These are phyloP conservation scores for Crotalaria pallida DNA, from an alignment of 306 rosid genomes.

Conservation along the genomic window DNA sequence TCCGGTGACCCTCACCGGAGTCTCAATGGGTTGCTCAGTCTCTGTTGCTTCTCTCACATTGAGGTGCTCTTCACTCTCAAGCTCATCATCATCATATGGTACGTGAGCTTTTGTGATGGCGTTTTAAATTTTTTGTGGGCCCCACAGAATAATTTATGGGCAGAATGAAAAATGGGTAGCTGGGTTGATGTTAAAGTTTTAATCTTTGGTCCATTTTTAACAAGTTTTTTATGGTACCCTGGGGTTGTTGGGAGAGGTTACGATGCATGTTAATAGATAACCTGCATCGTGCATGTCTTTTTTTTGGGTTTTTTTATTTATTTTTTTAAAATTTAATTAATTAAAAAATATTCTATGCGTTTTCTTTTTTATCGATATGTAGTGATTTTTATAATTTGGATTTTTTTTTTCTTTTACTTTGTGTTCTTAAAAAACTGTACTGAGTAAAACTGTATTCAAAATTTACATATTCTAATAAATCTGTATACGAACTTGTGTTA, in stretches of 20 bases:
- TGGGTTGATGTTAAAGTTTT: conserved; percentile 1
- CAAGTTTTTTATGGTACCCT: neutral
- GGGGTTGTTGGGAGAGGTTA: neutral
- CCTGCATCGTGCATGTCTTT: no score
- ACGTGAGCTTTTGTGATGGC: neutral
- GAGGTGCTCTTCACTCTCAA: conserved; percentile 34
- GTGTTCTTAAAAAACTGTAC: no score
- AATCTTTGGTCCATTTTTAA: neutral
- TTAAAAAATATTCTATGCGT: no score
- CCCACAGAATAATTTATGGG: neutral
- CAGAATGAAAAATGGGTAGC: neutral
- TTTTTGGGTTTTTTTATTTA: no score
- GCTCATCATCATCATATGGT: conserved; percentile 21
- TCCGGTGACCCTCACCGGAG: conserved; percentile 21
- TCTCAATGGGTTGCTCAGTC: conserved; percentile 9
- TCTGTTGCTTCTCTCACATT: conserved; percentile 14
- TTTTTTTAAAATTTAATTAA: no score
- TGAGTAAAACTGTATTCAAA: no score
- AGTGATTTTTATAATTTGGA: no score
- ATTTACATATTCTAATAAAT: no score
- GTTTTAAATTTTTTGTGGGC: neutral
- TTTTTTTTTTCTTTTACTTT: no score
- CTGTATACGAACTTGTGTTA: no score
- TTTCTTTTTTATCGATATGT: no score
- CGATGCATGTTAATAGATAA: no score